phyloP scores from a whole-genome alignment of 306 rosid genomes.

The Glycyrrhiza uralensis region DNA sequence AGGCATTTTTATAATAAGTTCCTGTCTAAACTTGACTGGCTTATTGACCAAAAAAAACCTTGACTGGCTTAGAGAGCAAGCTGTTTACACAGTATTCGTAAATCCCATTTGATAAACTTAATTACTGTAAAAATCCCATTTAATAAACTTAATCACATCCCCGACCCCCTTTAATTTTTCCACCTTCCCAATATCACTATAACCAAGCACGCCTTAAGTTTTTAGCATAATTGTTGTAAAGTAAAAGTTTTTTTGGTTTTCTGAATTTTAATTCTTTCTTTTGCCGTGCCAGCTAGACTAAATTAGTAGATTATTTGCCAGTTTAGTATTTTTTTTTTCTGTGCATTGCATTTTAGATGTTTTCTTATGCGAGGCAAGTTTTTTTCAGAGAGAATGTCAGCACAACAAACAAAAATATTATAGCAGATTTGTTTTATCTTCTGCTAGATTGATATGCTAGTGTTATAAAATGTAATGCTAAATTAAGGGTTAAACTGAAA shows the following conservation, averaged over 20 bases:
- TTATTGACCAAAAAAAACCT: too few species aligned
- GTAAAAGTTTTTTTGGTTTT: not conserved
- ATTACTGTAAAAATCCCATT: too few species aligned
- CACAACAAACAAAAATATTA: not conserved
- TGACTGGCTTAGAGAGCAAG: not conserved
- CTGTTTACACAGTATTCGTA: not conserved
- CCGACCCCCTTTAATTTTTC: too few species aligned
- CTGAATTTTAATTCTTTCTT: not conserved
- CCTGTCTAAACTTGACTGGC: not conserved
- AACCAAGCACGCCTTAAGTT: not conserved
- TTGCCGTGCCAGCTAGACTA: not conserved
- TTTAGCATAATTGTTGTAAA: not conserved
- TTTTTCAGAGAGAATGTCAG: not conserved
- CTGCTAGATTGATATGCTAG: not conserved
- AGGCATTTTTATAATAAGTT: not conserved
- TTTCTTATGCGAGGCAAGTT: not conserved
- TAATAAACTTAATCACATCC: too few species aligned
- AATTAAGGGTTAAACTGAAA: conserved; percentile 4
- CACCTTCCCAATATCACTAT: not conserved
- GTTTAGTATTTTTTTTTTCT: not conserved
- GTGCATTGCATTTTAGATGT: not conserved
- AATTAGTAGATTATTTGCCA: too few species aligned
- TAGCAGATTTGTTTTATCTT: not conserved
- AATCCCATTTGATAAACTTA: not conserved
- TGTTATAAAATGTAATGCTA: not conserved